These are phyloP conservation scores for Musa acuminata DNA, from an alignment of 176 grass and related monocot genomes.

Conservation along the genomic window DNA sequence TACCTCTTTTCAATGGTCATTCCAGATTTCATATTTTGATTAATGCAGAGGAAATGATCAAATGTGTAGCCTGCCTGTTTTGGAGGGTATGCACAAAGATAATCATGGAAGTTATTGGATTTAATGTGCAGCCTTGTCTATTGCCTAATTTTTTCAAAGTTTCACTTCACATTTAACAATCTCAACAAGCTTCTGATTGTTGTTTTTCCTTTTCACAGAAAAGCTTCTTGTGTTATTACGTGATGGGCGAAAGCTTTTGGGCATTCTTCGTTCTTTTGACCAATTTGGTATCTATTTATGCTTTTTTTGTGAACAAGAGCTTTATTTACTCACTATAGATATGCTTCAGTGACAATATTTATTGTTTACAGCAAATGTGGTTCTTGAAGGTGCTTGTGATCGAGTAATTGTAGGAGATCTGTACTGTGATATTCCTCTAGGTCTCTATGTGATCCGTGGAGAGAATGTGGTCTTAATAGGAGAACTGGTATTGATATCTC, in stretches of 20 bases:
- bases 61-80: background rate
- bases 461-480: constrained; percentile 98
- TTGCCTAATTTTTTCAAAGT: too few species aligned
- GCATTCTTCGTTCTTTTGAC: constrained; percentile 96
- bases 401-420: constrained; percentile 94
- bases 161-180: too few species aligned
- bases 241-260: constrained; percentile 91
- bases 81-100: background rate
- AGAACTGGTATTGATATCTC: constrained; percentile 67
- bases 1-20: too few species aligned
- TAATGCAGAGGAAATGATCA: background rate
- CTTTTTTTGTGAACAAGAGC: background rate
- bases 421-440: constrained; percentile 94
- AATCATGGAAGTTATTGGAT: background rate
- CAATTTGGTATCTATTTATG: constrained; percentile 64
- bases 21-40: too few species aligned
- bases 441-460: constrained; percentile 92
- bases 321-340: background rate
- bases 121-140: background rate
- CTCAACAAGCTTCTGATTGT: background rate
- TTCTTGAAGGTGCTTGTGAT: constrained; percentile 98
- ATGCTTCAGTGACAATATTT: background rate
- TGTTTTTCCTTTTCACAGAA: constrained; percentile 37
- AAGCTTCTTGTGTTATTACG: constrained; percentile 93
- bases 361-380: constrained; percentile 74